Evolutionary conservation across 1,139 yeast species (phyloP), one percentile per base, ranked within the genome.

Genomic region (Wickerhamiella pararugosa): DNA sequence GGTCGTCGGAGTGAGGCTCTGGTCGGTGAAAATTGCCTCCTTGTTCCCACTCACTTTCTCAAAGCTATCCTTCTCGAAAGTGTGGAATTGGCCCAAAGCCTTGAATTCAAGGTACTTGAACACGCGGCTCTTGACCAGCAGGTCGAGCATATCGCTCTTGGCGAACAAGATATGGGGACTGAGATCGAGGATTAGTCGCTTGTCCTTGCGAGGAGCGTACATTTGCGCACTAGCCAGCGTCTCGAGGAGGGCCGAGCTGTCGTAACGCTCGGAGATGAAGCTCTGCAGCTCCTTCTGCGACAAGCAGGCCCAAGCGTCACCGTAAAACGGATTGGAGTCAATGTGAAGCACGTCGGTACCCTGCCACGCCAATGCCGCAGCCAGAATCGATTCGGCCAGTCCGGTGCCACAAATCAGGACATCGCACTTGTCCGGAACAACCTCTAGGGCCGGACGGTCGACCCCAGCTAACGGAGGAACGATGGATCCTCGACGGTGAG

Each of bases 341-440:
- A 90, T 75, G 59, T 90, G 98, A 43, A 90, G 67, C 11, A 90
- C 96, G 49, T 71, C 76, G 11, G 90, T 78, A 9, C 97, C 97
- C 55, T 84, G 95, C 97, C 98, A 90, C 10, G 96, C 80, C 43
- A 90, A 67, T 0, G 97, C 90, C 4, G 97, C 94, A 0, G 97
- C 95, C 44, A 87, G 64, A 9, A 92, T 77, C 52, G 86, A 75
- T 60, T 92, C 95, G 4, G 77, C 78, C 38, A 92, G 67, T 1
- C 97, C 97, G 0, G 98, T 90, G 31, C 99, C 98, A 51, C 81
- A 71, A 45, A 90, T 79, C 37, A 90, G 69, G 26, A 90, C 94
- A 56, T 90, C 99, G 54, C 84, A 83, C 27, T 39, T 39, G 28
- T 47, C 51, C 7, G 54, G 54, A 1, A 51, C 47, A 9, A 50